Evolutionary conservation across 1,284 basidiomycete genomes (phyloP).

Genomic region (Veloboletus limbatus): DNA sequence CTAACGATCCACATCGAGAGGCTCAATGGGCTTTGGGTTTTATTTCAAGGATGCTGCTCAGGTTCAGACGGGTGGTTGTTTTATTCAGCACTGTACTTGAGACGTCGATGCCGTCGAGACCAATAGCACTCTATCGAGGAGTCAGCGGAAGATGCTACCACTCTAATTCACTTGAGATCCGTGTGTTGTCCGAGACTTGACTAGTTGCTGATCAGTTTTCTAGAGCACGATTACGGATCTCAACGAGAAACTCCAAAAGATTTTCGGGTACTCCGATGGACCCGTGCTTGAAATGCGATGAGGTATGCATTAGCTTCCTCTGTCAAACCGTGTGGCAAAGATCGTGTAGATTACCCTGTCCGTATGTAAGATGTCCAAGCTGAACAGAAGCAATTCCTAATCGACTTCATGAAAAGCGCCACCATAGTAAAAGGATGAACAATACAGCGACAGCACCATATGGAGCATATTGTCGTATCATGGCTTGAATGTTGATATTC

Average conservation of each 20-base stretch:
- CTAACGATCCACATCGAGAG: neutral
- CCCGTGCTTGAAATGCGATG: neutral
- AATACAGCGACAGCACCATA: constrained; percentile 78
- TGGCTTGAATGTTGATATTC: constrained; percentile 92
- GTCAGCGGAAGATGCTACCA: too few species aligned
- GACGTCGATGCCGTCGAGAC: neutral
- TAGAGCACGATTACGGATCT: neutral
- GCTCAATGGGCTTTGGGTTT: constrained; percentile 8
- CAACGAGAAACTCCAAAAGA: neutral
- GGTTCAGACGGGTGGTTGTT: neutral
- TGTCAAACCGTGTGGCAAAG: constrained; percentile 6
- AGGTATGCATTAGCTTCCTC: neutral
- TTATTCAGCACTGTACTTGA: neutral
- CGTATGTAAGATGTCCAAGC: constrained; percentile 21
- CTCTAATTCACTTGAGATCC: too few species aligned
- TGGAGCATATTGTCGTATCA: constrained; percentile 95
- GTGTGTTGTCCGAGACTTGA: neutral
- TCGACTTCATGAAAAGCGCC: constrained; percentile 69
- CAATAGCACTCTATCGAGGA: neutral
- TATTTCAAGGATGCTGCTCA: constrained; percentile 3
- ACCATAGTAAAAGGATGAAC: constrained; percentile 86
- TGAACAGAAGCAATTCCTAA: constrained; percentile 13
- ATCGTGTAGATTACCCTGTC: constrained; percentile 29
- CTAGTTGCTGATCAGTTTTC: neutral
- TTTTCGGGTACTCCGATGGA: too few species aligned